These are phyloP conservation scores for Zygosaccharomyces lentus DNA, from an alignment of 805 yeast species.

Conservation along the genomic window DNA sequence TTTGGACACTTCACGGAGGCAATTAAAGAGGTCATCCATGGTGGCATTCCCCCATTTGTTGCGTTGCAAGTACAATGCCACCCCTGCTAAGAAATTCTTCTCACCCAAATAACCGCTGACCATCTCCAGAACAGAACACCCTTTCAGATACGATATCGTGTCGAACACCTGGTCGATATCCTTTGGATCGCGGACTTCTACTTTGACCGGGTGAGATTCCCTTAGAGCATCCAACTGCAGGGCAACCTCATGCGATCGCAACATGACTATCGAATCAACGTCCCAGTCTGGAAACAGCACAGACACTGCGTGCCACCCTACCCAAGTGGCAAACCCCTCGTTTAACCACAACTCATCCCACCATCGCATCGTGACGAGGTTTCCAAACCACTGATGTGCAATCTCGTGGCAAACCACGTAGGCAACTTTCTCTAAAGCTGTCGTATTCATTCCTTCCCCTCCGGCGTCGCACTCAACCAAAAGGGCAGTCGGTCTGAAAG, in stretches of 20 bases:
- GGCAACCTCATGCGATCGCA: constrained; percentile 38
- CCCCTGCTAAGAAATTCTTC: constrained; percentile 67
- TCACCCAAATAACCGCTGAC: constrained; percentile 65
- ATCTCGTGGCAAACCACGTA: constrained; percentile 82
- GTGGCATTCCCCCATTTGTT: constrained; percentile 68
- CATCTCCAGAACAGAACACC: constrained; percentile 76
- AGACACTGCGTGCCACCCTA: constrained; percentile 67
- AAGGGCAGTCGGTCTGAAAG: constrained; percentile 57
- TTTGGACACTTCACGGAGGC: constrained; percentile 59
- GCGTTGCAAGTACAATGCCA: constrained; percentile 58
- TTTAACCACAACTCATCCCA: constrained; percentile 91
- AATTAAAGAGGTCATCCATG: constrained; percentile 68
- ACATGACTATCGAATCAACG: constrained; percentile 54
- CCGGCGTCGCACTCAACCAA: constrained; percentile 32
- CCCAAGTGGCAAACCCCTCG: constrained; percentile 89
- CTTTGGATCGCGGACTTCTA: constrained; percentile 70
- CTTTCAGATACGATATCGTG: constrained; percentile 75
- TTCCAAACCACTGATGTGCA: constrained; percentile 92
- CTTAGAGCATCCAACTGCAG: constrained; percentile 52
- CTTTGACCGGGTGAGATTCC: constrained; percentile 77
- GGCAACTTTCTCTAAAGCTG: constrained; percentile 65
- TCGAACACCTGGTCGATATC: constrained; percentile 83
- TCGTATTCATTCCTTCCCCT: constrained; percentile 32
- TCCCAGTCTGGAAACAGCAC: constrained; percentile 77
- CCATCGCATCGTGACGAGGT: constrained; percentile 87